These are phyloP conservation scores for Yamadazyma paraphyllophila DNA, from an alignment of 805 yeast genomes.

Conservation along the genomic window DNA sequence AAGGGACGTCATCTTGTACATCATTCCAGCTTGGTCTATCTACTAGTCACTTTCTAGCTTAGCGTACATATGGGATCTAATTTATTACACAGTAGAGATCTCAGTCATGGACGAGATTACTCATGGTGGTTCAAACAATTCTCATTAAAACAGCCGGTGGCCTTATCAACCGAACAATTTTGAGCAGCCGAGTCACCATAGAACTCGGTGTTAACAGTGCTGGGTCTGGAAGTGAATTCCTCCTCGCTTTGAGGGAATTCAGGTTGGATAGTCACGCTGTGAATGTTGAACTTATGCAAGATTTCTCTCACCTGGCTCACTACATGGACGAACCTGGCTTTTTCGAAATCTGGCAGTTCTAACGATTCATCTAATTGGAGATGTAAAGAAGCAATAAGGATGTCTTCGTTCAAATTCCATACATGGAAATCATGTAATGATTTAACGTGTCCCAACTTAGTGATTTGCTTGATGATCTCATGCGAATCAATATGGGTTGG, in stretches of 20 bases:
- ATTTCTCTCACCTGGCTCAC: constrained; percentile 76
- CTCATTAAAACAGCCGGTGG: constrained; percentile 29
- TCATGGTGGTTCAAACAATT: constrained; percentile 17
- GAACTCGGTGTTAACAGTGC: constrained; percentile 13
- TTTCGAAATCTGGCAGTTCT: constrained; percentile 49
- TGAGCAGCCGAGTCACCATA: constrained; percentile 31
- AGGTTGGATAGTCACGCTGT: constrained; percentile 94
- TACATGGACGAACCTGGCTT: constrained; percentile 52
- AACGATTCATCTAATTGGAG: constrained; percentile 58
- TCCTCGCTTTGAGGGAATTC: constrained; percentile 52
- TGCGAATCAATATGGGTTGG: constrained; percentile 82
- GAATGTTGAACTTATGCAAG: constrained; percentile 81
- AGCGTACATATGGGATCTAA: too few relatives aligned
- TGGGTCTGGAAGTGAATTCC: constrained; percentile 7
- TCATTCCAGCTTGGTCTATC: too few relatives aligned
- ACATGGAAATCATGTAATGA: constrained; percentile 94
- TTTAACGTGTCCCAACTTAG: constrained; percentile 65
- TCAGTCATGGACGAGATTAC: neutral
- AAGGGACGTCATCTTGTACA: too few relatives aligned
- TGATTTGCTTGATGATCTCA: constrained; percentile 65
- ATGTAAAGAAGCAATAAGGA: constrained; percentile 85
- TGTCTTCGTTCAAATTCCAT: constrained; percentile 90
- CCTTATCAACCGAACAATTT: constrained; percentile 31
- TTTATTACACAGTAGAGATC: too few relatives aligned
- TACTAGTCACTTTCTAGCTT: too few relatives aligned